Base-by-base conservation (phyloP, 495 filamentous ascomycete genomes). In the Bacidia gigantensis region DNA sequence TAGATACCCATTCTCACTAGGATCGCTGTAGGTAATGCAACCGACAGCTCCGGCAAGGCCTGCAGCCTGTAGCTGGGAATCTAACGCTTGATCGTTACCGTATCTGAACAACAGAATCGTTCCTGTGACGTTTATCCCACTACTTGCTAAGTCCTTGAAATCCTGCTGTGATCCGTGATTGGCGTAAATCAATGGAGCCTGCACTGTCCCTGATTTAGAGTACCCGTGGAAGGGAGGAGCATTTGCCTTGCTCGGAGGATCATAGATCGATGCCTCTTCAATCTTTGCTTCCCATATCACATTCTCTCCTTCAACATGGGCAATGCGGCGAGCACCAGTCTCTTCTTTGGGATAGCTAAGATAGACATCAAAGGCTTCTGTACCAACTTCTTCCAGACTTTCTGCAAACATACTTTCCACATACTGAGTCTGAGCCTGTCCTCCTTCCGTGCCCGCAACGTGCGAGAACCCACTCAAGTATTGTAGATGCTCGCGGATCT, bases 11-110 rank as follows among this genome's bases (percentile, higher is more conserved):
- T 93, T 83, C 44, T 94, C 81, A 0, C 74, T 70, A 0, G 88
- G 90, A 65, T 96, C 90, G 32, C 82, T 90, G 68, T 94, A 98
- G 54, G 95, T 87, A 32, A 98, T 78, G 59, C 86, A 92, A 2
- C 90, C 92, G 1, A 72, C 80, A 50, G 86, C 89, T 1, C 90
- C 92, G 1, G 80, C 81, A 52, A 84, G 60, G 65, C 97, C 86
- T 3, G 92, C 92, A 2, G 85, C 87, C 66, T 89, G 94, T 50
- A 98, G 77, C 67, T 95, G 95, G 58, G 93, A 60, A 11, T 79
- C 84, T 23, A 76, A 67, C 3, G 66, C 62, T 60, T 89, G 81
- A 0, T 79, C 78, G 18, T 87, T 89, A 58, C 82, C 81, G 61
- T 92, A 83, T 46, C 86, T 75, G 43, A 97, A 81, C 26, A 98